A percentile compares a stretch with the other conserved stretches of the same genome.
phyloP scores from a whole-genome alignment of 2,329 filamentous ascomycete genomes.

The Ascocoryne sarcoides region DNA sequence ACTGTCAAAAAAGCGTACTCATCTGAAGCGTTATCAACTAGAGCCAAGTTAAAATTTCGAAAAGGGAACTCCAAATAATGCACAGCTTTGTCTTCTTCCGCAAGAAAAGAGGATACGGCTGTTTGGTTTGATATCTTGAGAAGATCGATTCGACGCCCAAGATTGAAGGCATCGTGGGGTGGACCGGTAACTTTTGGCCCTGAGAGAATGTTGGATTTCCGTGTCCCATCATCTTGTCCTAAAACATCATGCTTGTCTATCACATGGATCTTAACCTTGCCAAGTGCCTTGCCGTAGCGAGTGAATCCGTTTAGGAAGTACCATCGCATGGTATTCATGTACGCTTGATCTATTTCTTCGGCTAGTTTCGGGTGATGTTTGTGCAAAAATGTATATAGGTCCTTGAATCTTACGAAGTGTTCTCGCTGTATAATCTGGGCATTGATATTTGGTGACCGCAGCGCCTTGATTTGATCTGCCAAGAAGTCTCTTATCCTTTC shows the following conservation, averaged over 20 bases:
- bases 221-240: constrained; percentile 64
- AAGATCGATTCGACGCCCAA: constrained; percentile 79
- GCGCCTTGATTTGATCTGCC: constrained; percentile 86
- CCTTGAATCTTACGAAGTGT: constrained; percentile 79
- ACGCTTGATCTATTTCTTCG: constrained; percentile 84
- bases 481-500: constrained; percentile 92
- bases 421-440: constrained; percentile 95
- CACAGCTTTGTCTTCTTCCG: constrained; percentile 77
- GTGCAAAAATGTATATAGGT: constrained; percentile 77
- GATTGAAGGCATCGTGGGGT: constrained; percentile 77
- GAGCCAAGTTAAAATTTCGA: constrained; percentile 85
- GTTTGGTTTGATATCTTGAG: constrained; percentile 64
- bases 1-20: constrained; percentile 91
- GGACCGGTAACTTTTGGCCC: constrained; percentile 43
- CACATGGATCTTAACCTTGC: constrained; percentile 73
- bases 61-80: constrained; percentile 90
- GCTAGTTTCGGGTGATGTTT: constrained; percentile 75
- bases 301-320: constrained; percentile 91
- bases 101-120: constrained; percentile 78
- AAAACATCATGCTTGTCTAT: constrained; percentile 79
- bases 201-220: constrained; percentile 52
- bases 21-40: constrained; percentile 87
- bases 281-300: constrained; percentile 75
- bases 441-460: constrained; percentile 92
- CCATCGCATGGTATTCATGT: constrained; percentile 98